Evolutionary conservation across 2,329 filamentous ascomycete genomes (phyloP).

Genomic region (Colletotrichum kahawae): DNA sequence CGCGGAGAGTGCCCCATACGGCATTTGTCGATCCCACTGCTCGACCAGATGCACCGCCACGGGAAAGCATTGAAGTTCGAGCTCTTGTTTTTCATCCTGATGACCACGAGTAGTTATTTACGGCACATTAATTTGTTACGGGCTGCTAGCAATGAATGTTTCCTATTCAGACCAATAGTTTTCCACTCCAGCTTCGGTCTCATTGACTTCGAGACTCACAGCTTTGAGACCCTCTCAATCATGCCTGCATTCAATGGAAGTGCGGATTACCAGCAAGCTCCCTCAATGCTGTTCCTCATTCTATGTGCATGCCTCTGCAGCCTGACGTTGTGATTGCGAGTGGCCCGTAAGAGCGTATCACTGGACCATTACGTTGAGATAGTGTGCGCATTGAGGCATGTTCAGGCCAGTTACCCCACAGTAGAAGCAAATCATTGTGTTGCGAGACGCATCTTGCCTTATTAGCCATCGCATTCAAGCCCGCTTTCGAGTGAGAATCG

Average conservation of each 20-base stretch:
- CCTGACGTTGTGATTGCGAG: not conserved
- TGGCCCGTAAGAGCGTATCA: not conserved
- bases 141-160: not conserved
- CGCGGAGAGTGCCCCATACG: slow-evolving; percentile 59
- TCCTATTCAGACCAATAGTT: not conserved
- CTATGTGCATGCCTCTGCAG: not conserved
- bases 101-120: slow-evolving; percentile 20
- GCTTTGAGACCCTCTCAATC: not conserved
- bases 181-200: not conserved
- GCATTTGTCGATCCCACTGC: slow-evolving; percentile 55
- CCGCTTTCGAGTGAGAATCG: not conserved
- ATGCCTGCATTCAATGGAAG: not conserved
- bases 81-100: slow-evolving; percentile 57
- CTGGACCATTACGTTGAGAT: not conserved
- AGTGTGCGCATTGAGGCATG: not conserved
- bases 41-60: slow-evolving; percentile 43
- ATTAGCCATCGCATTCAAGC: not conserved
- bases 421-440: not conserved
- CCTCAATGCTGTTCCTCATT: not conserved
- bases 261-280: not conserved
- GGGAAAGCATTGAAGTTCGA: slow-evolving; percentile 67
- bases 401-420: not conserved
- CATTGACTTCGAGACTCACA: not conserved
- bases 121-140: not conserved
- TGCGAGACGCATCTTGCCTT: not conserved